Evolutionary conservation across 2,329 filamentous ascomycete species (phyloP).

Genomic region (Beauveria rudraprayagi): DNA sequence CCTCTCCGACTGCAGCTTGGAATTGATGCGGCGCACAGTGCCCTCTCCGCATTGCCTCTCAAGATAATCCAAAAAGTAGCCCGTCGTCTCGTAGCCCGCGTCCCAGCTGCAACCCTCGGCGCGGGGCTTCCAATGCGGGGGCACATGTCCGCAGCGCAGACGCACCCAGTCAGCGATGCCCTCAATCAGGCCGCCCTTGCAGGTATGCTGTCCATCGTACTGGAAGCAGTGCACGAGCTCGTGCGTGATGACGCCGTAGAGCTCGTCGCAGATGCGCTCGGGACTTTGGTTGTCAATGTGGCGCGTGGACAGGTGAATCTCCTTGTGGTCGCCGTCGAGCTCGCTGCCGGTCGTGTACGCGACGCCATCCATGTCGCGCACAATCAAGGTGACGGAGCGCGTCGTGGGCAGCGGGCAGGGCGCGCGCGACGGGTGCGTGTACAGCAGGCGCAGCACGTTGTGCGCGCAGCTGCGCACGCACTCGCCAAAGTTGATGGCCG

Average conservation of each 20-base stretch:
- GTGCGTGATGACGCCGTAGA: slow-evolving; percentile 78
- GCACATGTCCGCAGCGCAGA: slow-evolving; percentile 60
- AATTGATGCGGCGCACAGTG: slow-evolving; percentile 57
- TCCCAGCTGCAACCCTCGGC: slow-evolving; percentile 60
- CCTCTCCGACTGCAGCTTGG: slow-evolving; percentile 51
- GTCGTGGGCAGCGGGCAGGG: slow-evolving; percentile 50
- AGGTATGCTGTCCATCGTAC: slow-evolving; percentile 54
- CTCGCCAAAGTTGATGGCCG: slow-evolving; percentile 51
- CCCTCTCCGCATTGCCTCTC: slow-evolving; percentile 57
- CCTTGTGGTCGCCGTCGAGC: slow-evolving; percentile 79
- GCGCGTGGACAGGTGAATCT: slow-evolving; percentile 76
- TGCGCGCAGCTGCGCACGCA: slow-evolving; percentile 56
- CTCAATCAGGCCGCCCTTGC: slow-evolving; percentile 75
- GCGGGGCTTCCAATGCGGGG: slow-evolving; percentile 74
- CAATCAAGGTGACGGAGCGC: slow-evolving; percentile 75
- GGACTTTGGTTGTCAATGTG: slow-evolving; percentile 54
- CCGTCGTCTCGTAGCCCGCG: slow-evolving; percentile 81
- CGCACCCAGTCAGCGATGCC: slow-evolving; percentile 92
- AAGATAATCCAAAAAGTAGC: slow-evolving; percentile 82
- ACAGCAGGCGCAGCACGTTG: slow-evolving; percentile 66
- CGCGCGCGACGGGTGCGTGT: slow-evolving; percentile 39
- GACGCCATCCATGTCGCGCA: slow-evolving; percentile 73
- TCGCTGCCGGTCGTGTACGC: slow-evolving; percentile 80
- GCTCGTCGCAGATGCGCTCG: slow-evolving; percentile 47
- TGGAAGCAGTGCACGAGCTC: slow-evolving; percentile 96